These are phyloP conservation scores for Theobroma cacao DNA, from an alignment of 345 rosid genomes.

Conservation along the genomic window DNA sequence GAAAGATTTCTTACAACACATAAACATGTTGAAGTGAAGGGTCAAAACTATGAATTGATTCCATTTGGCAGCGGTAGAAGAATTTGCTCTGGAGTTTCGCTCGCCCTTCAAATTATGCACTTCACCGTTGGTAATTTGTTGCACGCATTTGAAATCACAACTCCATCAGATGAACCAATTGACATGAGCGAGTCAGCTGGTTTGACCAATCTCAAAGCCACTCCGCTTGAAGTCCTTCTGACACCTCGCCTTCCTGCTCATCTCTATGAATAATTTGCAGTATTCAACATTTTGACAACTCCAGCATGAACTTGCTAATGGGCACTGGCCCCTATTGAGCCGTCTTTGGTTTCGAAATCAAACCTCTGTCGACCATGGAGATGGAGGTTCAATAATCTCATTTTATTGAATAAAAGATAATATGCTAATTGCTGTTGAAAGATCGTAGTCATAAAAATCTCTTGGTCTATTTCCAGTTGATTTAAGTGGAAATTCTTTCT, in stretches of 20 bases:
- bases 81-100: conserved; percentile 34
- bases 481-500: too few species aligned
- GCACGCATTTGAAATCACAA: too few species aligned
- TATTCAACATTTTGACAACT: too few species aligned
- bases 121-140: conserved; percentile 29
- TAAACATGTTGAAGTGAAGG: conserved; percentile 7
- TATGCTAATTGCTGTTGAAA: too few species aligned
- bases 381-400: too few species aligned
- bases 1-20: conserved; percentile 36
- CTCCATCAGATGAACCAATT: background rate
- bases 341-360: too few species aligned
- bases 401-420: too few species aligned
- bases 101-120: conserved; percentile 25
- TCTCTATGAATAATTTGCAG: background rate
- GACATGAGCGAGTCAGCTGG: conserved; percentile 26
- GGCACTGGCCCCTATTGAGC: too few species aligned
- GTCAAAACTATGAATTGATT: conserved; percentile 29
- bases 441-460: too few species aligned
- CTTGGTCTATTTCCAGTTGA: too few species aligned
- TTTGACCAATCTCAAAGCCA: conserved; percentile 26
- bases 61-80: conserved; percentile 47
- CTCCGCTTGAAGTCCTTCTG: conserved; percentile 28
- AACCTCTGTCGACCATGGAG: too few species aligned
- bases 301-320: too few species aligned
- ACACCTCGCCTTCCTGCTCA: conserved; percentile 24